Conservation (phyloP, 148 eudicot genomes). For the Spergularia marina region DNA sequence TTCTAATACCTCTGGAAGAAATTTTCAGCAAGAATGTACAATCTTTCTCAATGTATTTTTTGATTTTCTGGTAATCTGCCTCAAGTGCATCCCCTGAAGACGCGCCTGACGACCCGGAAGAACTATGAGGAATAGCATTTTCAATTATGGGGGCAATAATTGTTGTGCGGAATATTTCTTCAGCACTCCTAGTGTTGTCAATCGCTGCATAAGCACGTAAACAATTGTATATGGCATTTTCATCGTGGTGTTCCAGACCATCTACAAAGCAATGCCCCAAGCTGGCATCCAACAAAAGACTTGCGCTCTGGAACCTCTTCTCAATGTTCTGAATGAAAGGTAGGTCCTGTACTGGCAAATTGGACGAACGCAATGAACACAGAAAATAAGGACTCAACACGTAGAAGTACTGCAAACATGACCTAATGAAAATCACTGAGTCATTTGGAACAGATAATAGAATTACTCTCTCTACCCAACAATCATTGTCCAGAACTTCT, state of each 20-base stretch:
- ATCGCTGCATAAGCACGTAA: constrained; percentile 98
- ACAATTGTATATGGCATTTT: constrained; percentile 85
- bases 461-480: neutral
- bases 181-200: constrained; percentile 81
- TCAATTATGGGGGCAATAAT: constrained; percentile 68
- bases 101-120: constrained; percentile 45
- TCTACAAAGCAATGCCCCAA: constrained; percentile 90
- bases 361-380: constrained; percentile 37
- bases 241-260: constrained; percentile 86
- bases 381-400: constrained; percentile 1
- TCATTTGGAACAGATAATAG: neutral
- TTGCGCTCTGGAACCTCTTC: constrained; percentile 88
- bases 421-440: neutral
- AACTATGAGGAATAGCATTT: constrained; percentile 55
- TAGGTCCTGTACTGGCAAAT: constrained; percentile 95
- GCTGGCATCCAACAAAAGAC: constrained; percentile 74
- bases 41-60: constrained; percentile 55
- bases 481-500: neutral
- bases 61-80: constrained; percentile 64
- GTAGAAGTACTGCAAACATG: neutral
- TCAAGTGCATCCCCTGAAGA: constrained; percentile 78
- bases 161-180: constrained; percentile 83
- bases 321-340: constrained; percentile 95
- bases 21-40: constrained; percentile 87
- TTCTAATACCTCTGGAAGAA: constrained; percentile 61